Base-by-base conservation (phyloP, 495 filamentous ascomycete genomes). In the Pyronema omphalodes region DNA sequence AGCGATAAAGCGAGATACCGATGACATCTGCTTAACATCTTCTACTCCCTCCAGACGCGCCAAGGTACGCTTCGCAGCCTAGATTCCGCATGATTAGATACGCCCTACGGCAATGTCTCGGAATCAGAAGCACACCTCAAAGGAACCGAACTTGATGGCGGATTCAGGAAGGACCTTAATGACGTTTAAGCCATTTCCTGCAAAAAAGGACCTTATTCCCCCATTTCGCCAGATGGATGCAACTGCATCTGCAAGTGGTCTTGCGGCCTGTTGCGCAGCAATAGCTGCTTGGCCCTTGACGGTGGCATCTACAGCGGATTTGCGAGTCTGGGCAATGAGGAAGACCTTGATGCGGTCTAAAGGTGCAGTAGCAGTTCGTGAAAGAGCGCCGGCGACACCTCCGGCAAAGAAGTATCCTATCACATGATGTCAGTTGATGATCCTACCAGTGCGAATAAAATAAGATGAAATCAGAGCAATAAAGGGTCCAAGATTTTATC, bases 111-210 rank as follows among this genome's bases (percentile, higher is more conserved):
- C 23, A 29, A 29, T 29, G 23, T 29, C 23, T 29, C 23, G 29
- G 4, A 48, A 58, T 46, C 23, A 35, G 39, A 55, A 54, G 53
- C 59, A 44, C 66, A 82, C 80, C 71, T 85, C 91, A 61, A 95
- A 98, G 6, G 86, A 89, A 50, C 91, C 91, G 68, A 98, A 98
- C 68, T 78, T 91, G 60, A 98, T 94, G 36, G 91, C 91, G 6
- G 89, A 94, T 67, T 98, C 91, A 6, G 91, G 91, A 82, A 96
- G 89, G 47, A 98, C 87, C 68, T 98, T 98, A 58, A 95, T 62
- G 8, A 96, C 89, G 62, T 98, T 98, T 55, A 98, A 74, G 7
- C 91, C 91, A 64, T 98, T 98, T 33, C 91, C 91, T 58, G 91
- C 91, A 72, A 94, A 98, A 61, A 98, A 78, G 66, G 85, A 94